Base-by-base conservation (phyloP, 768 basidiomycete genomes). In the Lentinula lateritia region DNA sequence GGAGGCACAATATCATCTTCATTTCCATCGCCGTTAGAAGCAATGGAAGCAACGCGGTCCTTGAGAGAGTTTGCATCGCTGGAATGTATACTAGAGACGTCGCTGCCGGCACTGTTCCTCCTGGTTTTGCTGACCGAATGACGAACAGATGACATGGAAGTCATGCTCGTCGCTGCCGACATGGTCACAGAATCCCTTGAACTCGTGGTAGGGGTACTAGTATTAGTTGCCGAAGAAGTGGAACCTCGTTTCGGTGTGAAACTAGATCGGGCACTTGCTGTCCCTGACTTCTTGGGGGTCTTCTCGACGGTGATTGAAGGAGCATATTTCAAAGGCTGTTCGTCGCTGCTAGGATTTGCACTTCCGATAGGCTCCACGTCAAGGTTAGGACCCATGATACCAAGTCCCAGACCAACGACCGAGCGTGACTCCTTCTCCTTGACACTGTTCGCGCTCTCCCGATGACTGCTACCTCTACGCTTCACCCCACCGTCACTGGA, bases 171-270 rank as follows among this genome's bases (percentile, higher is more conserved):
- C 23, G 85, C 83, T 10, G 83, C 82, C 46, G 92, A 92, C 74
- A 92, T 82, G 1, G 89, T 90, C 18, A 89, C 88, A 5, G 93
- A 95, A 75, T 96, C 93, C 62, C 92, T 83, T 57, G 93, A 95
- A 67, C 89, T 90, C n/a, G 83, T 83, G 15, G 81, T 84, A 46
- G 85, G 89, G 23, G 87, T 93, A 72, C 87, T 87, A 16, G 90
- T 83, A 74, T 93, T 89, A 43, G 84, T 94, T 20, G 93, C 90
- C 3, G 93, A 96, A 6, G 93, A 95, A 9, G 92, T 87, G 23
- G 93, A 95, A 61, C 89, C 89, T 60, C 93, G 88, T 73, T 95
- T 94, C 38, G 88, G 83, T n/a, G 86, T 88, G 71, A 90, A 88
- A 69, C 88, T 91, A 59, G 87, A 80, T 59, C 91, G 83, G 50